Evolutionary conservation across 2,329 filamentous ascomycete genomes (phyloP).

Genomic region (Penicillium sp.): DNA sequence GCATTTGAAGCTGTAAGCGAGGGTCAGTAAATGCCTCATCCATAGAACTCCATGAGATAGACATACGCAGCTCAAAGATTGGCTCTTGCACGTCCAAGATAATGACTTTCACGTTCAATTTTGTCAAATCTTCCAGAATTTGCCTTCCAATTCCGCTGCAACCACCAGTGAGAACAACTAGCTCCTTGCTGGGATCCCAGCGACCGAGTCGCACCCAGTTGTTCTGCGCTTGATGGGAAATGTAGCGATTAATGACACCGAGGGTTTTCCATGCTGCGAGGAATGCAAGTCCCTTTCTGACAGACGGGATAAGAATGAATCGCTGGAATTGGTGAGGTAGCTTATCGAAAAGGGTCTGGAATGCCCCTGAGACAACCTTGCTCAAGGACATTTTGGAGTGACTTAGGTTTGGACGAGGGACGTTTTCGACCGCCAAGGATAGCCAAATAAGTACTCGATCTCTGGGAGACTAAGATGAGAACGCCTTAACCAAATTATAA

Average conservation of each 20-base stretch:
- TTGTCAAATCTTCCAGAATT: constrained; percentile 27
- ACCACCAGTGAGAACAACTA: constrained; percentile 31
- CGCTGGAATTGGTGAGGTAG: neutral
- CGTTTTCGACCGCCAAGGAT: neutral
- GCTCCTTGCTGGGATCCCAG: constrained; percentile 24
- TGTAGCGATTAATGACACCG: neutral
- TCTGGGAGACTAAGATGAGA: neutral
- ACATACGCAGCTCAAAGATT: constrained; percentile 13
- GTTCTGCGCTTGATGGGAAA: constrained; percentile 5
- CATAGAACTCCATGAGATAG: neutral
- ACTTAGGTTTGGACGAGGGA: neutral
- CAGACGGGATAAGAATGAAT: neutral
- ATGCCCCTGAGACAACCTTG: neutral
- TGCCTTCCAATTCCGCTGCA: constrained; percentile 30
- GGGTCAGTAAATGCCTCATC: neutral
- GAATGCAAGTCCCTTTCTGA: constrained; percentile 6
- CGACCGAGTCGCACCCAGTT: constrained; percentile 1
- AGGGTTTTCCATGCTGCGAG: constrained; percentile 1
- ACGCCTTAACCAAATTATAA: too few species aligned
- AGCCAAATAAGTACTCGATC: too few species aligned
- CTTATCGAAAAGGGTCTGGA: constrained; percentile 2
- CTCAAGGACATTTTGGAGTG: constrained; percentile 3
- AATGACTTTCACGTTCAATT: constrained; percentile 17
- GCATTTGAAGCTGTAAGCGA: neutral
- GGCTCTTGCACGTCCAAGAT: constrained; percentile 23